Conservation (phyloP, 2,329 filamentous ascomycete species). For the Cryphonectria nitschkei region DNA sequence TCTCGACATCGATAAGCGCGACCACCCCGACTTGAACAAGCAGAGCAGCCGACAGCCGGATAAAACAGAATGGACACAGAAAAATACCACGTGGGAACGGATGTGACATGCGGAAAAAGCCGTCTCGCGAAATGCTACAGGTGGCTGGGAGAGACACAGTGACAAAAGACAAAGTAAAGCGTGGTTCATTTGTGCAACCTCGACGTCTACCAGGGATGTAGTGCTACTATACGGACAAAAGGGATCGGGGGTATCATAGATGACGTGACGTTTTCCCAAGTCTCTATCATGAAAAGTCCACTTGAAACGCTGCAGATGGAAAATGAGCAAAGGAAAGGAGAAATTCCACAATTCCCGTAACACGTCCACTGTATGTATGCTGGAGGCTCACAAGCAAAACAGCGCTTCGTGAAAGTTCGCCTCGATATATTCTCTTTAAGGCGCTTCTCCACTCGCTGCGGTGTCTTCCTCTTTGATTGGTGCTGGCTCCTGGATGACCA, state of each 20-base stretch:
- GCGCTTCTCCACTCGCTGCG: background rate
- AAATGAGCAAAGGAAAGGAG: constrained; percentile 7
- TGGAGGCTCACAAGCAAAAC: background rate
- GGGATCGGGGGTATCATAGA: constrained; percentile 28
- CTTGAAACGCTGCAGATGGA: background rate
- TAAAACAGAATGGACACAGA: background rate
- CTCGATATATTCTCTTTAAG: background rate
- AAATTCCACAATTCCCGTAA: no score
- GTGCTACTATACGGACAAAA: constrained; percentile 13
- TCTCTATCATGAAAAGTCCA: constrained; percentile 7
- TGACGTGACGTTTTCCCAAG: constrained; percentile 14
- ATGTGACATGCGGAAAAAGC: background rate
- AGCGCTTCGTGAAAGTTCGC: background rate
- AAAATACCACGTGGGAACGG: background rate
- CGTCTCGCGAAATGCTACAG: background rate
- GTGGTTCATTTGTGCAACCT: constrained; percentile 10
- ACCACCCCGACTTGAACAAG: background rate
- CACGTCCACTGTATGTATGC: background rate
- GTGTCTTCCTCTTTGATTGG: constrained; percentile 16
- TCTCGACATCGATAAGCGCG: constrained; percentile 28
- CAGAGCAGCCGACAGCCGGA: constrained; percentile 15
- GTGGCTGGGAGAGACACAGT: background rate
- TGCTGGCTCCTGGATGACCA: background rate
- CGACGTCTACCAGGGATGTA: constrained; percentile 16
- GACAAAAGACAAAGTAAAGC: background rate